These are phyloP conservation scores for Austroboletus olivaceoglutinosus DNA, from an alignment of 1,284 basidiomycete species.

Conservation along the genomic window DNA sequence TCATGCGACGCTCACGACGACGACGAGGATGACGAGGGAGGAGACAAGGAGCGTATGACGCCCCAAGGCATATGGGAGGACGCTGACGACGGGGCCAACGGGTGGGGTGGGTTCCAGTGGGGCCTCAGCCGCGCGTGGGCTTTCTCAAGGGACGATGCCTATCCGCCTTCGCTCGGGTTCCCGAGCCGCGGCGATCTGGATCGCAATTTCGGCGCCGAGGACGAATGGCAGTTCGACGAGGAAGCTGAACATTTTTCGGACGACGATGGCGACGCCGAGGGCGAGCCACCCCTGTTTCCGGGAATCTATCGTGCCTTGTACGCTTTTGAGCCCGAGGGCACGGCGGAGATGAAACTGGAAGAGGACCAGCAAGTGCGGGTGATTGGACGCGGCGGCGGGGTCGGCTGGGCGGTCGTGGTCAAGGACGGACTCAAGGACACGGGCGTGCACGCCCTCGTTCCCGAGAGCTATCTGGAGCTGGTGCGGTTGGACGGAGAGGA, in stretches of 20 bases:
- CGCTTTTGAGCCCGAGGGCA: slow-evolving; percentile 68
- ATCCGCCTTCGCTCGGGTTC: slow-evolving; percentile 8
- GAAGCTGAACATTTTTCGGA: slow-evolving; percentile 19
- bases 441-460: slow-evolving; percentile 58
- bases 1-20: slow-evolving; percentile 10
- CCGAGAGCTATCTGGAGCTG: slow-evolving; percentile 63
- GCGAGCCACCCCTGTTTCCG: slow-evolving; percentile 50
- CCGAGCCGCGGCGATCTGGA: slow-evolving; percentile 48
- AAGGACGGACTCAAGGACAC: slow-evolving; percentile 39
- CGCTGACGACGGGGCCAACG: slow-evolving; percentile 29
- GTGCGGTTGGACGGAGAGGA: slow-evolving; percentile 41
- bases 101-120: slow-evolving; percentile 45
- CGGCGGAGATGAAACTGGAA: slow-evolving; percentile 69
- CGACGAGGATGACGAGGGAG: slow-evolving; percentile 4
- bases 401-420: slow-evolving; percentile 70
- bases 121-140: slow-evolving; percentile 34
- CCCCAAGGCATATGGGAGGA: slow-evolving; percentile 19
- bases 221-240: slow-evolving; percentile 30
- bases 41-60: slow-evolving; percentile 8
- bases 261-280: slow-evolving; percentile 32
- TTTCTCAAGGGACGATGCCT: slow-evolving; percentile 24
- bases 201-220: slow-evolving; percentile 47
- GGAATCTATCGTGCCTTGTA: slow-evolving; percentile 72
- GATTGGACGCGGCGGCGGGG: slow-evolving; percentile 66
- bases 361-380: slow-evolving; percentile 71